Percentiles rank a stretch among this genome's conserved stretches.
Evolutionary conservation across 2,329 filamentous ascomycete genomes (phyloP).

Genomic region (Fusarium xylarioides): DNA sequence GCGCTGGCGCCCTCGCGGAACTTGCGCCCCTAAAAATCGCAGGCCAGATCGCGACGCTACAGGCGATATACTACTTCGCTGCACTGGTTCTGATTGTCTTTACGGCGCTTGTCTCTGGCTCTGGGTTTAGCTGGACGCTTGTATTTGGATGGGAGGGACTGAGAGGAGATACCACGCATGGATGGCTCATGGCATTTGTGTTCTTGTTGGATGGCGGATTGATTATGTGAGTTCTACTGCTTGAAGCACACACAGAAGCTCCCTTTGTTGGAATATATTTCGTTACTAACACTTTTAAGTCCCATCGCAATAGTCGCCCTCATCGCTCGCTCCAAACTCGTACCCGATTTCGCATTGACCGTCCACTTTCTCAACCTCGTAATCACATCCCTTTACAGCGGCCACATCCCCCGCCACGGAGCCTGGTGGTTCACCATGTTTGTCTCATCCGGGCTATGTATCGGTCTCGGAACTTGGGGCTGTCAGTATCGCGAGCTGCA

Average conservation of each 20-base stretch:
- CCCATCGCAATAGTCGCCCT: conserved; percentile 84
- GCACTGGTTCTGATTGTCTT: conserved; percentile 65
- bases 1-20: conserved; percentile 67
- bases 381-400: conserved; percentile 80
- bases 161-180: conserved; percentile 69
- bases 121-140: conserved; percentile 61
- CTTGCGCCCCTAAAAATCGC: conserved; percentile 69
- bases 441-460: conserved; percentile 55
- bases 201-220: conserved; percentile 66
- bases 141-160: conserved; percentile 68
- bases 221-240: conserved; percentile 54
- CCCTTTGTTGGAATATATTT: neutral
- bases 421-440: conserved; percentile 84
- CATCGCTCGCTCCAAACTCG: conserved; percentile 88
- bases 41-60: conserved; percentile 65
- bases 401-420: conserved; percentile 76
- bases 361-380: conserved; percentile 85
- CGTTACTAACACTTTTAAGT: conserved; percentile 57
- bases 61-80: conserved; percentile 63
- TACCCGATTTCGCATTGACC: conserved; percentile 93
- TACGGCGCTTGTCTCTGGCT: conserved; percentile 66
- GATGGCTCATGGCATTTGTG: conserved; percentile 67
- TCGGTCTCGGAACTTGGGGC: conserved; percentile 82
- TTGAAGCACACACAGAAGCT: neutral
- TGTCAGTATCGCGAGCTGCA: conserved; percentile 90